Percentiles rank a stretch among this genome's conserved stretches.
These are phyloP conservation scores for Arachnomyces sp. DNA, from an alignment of 2,329 filamentous ascomycete genomes.

Conservation along the genomic window DNA sequence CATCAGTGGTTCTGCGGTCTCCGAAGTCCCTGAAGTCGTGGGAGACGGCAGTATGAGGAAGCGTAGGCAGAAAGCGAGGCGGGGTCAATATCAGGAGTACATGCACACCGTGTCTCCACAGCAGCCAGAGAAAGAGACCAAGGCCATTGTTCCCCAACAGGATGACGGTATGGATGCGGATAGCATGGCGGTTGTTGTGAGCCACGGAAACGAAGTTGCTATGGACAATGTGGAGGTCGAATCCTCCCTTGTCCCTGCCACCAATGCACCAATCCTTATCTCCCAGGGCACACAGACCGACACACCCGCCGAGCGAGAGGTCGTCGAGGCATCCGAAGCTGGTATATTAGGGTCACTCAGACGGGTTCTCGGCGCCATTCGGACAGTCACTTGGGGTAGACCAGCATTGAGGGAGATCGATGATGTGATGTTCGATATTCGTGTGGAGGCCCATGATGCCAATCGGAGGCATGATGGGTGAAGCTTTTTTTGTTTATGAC, in stretches of 20 bases:
- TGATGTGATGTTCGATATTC: conserved; percentile 70
- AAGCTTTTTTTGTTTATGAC: conserved; percentile 15
- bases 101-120: too few relatives aligned
- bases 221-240: not conserved
- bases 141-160: too few relatives aligned
- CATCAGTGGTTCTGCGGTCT: conserved; percentile 17
- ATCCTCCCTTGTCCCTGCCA: not conserved
- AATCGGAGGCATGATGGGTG: conserved; percentile 42
- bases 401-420: conserved; percentile 64
- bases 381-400: conserved; percentile 51
- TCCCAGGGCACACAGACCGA: conserved; percentile 15
- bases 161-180: too few relatives aligned
- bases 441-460: conserved; percentile 63
- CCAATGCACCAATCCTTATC: conserved; percentile 5
- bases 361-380: conserved; percentile 52
- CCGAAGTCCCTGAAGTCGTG: conserved; percentile 1
- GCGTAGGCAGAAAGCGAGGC: conserved; percentile 15
- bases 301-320: conserved; percentile 2
- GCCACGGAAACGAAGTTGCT: conserved; percentile 5
- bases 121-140: too few relatives aligned
- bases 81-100: conserved; percentile 3
- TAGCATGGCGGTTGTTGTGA: too few relatives aligned
- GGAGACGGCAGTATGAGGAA: conserved; percentile 10
- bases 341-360: conserved; percentile 48
- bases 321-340: conserved; percentile 27